Evolutionary conservation across 345 rosid species (phyloP), one percentile per base, ranked within the genome.

Genomic region (Citrus cavaleriei): DNA sequence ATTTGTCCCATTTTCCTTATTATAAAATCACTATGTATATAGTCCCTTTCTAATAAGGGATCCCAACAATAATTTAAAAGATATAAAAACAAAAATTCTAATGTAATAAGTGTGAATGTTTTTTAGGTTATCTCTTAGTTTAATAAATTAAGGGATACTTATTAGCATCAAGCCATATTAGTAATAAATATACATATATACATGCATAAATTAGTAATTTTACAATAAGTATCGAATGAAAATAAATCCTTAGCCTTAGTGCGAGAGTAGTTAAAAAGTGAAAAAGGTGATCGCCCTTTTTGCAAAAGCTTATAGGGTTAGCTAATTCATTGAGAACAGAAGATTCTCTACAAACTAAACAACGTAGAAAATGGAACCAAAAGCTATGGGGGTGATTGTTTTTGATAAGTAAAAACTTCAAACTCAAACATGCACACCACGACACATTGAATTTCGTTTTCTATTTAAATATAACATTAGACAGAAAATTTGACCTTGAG

Each of bases 241-340:
- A 46, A 46, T 46, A 14, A 12, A 14, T 46, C 51, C 51, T 12
- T 4, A 22, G 27, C 25, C 70, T 72, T 35, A 57, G 65, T 58
- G 78, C 60, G 46, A 58, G 88, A 83, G 91, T 82, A 10, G 89
- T 89, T 87, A 86, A 79, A 87, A 89, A 85, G 89, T 78, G 83
- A 68, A 83, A 85, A 87, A 74, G 88, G 51, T 13, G 18, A 71
- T 72, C 69, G 34, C 37, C 72, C 79, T 70, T 78, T 86, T 65
- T 38, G 84, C 70, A 67, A 73, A 70, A 64, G 79, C 80, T 81
- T 85, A 80, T 73, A 46, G 51, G 51, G 51, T 13, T 27, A 32
- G 84, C 67, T 70, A 75, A 34, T 62, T 46, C 14, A 46, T 12
- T 46, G 51, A 46, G 51, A 46, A 46, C 0, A 46, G 70, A 76